phyloP scores from a whole-genome alignment of 371 early-diverging fungal genomes.

The Mortierella sp. region DNA sequence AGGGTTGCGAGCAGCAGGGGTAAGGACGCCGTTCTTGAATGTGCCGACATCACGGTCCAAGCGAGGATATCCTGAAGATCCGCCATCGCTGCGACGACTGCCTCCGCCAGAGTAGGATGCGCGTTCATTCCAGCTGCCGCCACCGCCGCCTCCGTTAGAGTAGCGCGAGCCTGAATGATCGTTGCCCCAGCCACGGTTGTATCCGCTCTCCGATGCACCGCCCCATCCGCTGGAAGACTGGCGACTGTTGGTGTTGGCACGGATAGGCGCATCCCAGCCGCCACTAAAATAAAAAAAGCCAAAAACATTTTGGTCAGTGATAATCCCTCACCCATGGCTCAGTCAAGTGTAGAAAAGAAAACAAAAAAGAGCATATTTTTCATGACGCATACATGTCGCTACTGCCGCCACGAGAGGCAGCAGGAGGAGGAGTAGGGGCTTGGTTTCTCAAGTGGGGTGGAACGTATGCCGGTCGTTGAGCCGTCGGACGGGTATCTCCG shows the following conservation, averaged over 20 bases:
- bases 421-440: constrained; percentile 19
- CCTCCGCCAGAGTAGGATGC: constrained; percentile 65
- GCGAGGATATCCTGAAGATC: constrained; percentile 51
- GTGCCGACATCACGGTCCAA: constrained; percentile 68
- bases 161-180: constrained; percentile 28
- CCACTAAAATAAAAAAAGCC: neutral
- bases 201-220: constrained; percentile 56
- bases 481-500: constrained; percentile 41
- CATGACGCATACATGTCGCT: constrained; percentile 38
- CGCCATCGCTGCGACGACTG: constrained; percentile 66
- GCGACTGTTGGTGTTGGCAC: constrained; percentile 12
- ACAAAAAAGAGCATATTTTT: neutral
- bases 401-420: constrained; percentile 10
- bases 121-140: constrained; percentile 54
- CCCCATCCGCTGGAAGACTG: constrained; percentile 40
- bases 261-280: neutral
- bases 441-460: constrained; percentile 70
- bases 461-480: constrained; percentile 59
- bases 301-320: neutral
- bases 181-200: constrained; percentile 55
- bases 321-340: neutral
- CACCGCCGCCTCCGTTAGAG: constrained; percentile 29
- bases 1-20: constrained; percentile 77
- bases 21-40: constrained; percentile 84
- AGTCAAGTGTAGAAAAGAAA: neutral